A percentile compares a stretch with the other conserved stretches of the same genome.
phyloP scores from a whole-genome alignment of 768 basidiomycete genomes.

The Lactifluus rugatus region DNA sequence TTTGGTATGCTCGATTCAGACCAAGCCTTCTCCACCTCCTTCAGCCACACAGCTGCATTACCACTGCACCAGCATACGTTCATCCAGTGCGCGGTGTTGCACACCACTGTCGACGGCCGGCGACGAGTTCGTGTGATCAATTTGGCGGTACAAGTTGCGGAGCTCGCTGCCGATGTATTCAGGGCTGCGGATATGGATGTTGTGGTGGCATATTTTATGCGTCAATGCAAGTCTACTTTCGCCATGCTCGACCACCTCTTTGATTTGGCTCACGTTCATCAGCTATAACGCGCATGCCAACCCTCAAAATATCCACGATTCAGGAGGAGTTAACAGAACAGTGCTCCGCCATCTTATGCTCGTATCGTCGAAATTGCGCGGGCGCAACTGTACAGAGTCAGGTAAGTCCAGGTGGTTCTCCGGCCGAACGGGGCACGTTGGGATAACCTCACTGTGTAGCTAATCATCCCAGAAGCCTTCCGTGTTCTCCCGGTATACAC shows the following conservation, averaged over 20 bases:
- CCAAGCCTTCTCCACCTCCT: slow-evolving; percentile 62
- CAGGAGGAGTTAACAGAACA: slow-evolving; percentile 78
- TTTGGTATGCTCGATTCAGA: slow-evolving; percentile 76
- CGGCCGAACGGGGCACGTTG: neutral
- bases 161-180: slow-evolving; percentile 86
- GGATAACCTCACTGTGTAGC: slow-evolving; percentile 34
- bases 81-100: slow-evolving; percentile 80
- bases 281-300: slow-evolving; percentile 63
- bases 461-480: slow-evolving; percentile 92
- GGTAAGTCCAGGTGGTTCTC: slow-evolving; percentile 34
- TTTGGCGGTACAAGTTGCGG: slow-evolving; percentile 69
- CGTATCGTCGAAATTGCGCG: slow-evolving; percentile 85
- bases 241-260: neutral
- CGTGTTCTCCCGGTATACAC: slow-evolving; percentile 75
- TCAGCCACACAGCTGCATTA: slow-evolving; percentile 63
- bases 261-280: neutral
- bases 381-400: slow-evolving; percentile 67
- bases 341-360: slow-evolving; percentile 70
- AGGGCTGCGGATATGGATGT: slow-evolving; percentile 86
- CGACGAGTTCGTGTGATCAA: slow-evolving; percentile 82
- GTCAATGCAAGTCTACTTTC: slow-evolving; percentile 51
- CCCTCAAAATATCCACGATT: slow-evolving; percentile 58
- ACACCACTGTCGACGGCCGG: slow-evolving; percentile 69
- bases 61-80: slow-evolving; percentile 65
- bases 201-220: slow-evolving; percentile 59